Evolutionary conservation across 345 rosid species (phyloP).

Genomic region (Boechera divaricarpa): DNA sequence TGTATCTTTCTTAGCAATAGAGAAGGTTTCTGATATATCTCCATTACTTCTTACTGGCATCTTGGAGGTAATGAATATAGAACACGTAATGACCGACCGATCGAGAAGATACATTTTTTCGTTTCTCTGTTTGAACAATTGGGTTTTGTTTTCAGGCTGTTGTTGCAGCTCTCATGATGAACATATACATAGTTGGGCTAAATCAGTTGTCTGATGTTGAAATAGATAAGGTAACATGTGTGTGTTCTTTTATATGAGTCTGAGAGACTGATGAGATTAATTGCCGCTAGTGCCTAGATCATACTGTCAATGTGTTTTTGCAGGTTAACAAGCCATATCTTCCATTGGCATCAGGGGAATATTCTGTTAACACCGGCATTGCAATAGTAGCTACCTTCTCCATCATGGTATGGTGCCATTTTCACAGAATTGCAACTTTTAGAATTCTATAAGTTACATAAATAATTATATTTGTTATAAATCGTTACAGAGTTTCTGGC

Average conservation of each 20-base stretch:
- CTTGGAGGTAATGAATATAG: constrained; percentile 61
- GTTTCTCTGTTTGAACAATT: background rate
- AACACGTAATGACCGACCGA: background rate
- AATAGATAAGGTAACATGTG: constrained; percentile 78
- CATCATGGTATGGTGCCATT: constrained; percentile 61
- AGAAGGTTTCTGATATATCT: constrained; percentile 80
- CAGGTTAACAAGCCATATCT: constrained; percentile 98
- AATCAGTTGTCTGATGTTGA: constrained; percentile 91
- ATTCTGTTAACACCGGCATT: constrained; percentile 65
- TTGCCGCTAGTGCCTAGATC: background rate
- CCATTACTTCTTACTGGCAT: constrained; percentile 71
- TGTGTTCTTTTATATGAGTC: constrained; percentile 12
- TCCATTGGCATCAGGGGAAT: constrained; percentile 96
- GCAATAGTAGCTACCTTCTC: constrained; percentile 67
- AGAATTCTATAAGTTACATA: background rate
- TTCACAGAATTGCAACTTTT: background rate
- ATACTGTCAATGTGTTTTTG: constrained; percentile 20
- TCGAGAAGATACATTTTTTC: background rate
- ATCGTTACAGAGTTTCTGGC: constrained; percentile 74
- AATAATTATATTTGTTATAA: background rate
- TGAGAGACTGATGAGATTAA: background rate
- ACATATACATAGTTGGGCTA: constrained; percentile 88
- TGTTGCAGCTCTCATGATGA: constrained; percentile 93
- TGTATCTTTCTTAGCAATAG: constrained; percentile 88
- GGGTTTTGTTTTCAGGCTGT: constrained; percentile 67